Base-by-base conservation (phyloP, 257 asterid species). In the Solanum arcanum region DNA sequence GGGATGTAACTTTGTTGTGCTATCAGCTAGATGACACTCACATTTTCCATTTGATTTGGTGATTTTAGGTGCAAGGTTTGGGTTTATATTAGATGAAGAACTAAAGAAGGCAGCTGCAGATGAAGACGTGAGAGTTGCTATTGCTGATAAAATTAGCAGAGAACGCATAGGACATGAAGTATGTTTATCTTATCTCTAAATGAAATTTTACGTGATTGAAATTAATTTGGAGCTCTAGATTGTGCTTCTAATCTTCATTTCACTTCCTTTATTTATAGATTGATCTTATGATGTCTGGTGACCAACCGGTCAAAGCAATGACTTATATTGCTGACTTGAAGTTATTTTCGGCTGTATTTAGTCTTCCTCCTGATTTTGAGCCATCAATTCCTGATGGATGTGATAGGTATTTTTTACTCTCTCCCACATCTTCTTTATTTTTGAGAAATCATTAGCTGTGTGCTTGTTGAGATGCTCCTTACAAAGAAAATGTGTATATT, bases 141-240 rank as follows among this genome's bases (percentile, higher is more conserved):
- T 95, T 89, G 92, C 95, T 52, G 93, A 89, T 88, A 97, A 95
- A 93, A 97, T 97, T 87, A 97, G 98, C 89, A 92, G 98, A 91
- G 99, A 95, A 91, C 98, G 99, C 75, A 90, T 95, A 66, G 98
- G 99, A 82, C 94, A 91, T 88, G 99, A 97, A 94, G 99, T 94
- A 90, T 90, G 89, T 88, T 70, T 72, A 29, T 35, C n/a, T 31
- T 29, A 21, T 16, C 21, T 23, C 85, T 49, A 25, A 39, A 27
- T 84, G 77, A 60, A 60, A 49, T 39, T 47, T 33, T 29, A 80
- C 25, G 16, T 47, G 29, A 80, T 29, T 80, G 44, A 31, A 10
- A 16, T 47, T 47, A 27, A 29, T 80, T 46, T 47, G 59, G 44
- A 46, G 27, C 42, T 49, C 68, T 80, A 80, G 44, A 29, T 80